These are phyloP conservation scores for Phytophthora pinifolia DNA, from an alignment of 352 stramenopile genomes.

Conservation along the genomic window DNA sequence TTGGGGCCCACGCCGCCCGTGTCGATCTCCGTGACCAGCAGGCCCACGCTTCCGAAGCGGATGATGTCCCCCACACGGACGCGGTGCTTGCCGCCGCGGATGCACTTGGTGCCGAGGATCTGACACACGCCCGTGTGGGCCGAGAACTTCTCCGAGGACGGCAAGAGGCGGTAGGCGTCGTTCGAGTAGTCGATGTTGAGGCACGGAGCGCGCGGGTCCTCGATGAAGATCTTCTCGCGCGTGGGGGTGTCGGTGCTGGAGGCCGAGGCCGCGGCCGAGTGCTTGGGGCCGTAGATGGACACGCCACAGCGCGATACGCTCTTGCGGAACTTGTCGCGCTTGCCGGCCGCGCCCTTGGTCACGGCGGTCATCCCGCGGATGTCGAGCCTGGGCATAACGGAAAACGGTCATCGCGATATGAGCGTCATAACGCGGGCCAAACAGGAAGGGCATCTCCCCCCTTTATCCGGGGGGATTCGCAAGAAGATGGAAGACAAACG, in stretches of 20 bases:
- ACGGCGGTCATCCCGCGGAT: constrained; percentile 88
- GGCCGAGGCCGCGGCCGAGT: constrained; percentile 42
- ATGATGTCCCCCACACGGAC: constrained; percentile 87
- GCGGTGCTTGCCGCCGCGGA: constrained; percentile 80
- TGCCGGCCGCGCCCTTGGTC: constrained; percentile 81
- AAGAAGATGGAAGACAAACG: constrained; percentile 1
- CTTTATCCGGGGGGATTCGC: no score
- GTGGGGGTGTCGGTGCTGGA: constrained; percentile 27
- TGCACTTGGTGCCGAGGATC: constrained; percentile 86
- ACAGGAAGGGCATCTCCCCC: background rate
- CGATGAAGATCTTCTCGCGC: constrained; percentile 86
- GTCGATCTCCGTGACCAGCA: constrained; percentile 86
- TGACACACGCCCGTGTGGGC: constrained; percentile 86
- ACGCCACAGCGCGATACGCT: constrained; percentile 84
- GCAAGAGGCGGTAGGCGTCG: constrained; percentile 82
- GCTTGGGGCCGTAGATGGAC: constrained; percentile 87
- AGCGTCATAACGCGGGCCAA: background rate
- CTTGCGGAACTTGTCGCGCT: constrained; percentile 89
- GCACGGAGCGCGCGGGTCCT: constrained; percentile 79
- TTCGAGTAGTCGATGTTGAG: constrained; percentile 89
- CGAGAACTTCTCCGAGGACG: constrained; percentile 86
- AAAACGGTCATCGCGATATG: background rate
- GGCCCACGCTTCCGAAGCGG: constrained; percentile 77
- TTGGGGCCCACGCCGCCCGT: constrained; percentile 65
- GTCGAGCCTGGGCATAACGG: constrained; percentile 53